phyloP scores from a whole-genome alignment of 1,139 yeast genomes.

The Kazachstania sp. region DNA sequence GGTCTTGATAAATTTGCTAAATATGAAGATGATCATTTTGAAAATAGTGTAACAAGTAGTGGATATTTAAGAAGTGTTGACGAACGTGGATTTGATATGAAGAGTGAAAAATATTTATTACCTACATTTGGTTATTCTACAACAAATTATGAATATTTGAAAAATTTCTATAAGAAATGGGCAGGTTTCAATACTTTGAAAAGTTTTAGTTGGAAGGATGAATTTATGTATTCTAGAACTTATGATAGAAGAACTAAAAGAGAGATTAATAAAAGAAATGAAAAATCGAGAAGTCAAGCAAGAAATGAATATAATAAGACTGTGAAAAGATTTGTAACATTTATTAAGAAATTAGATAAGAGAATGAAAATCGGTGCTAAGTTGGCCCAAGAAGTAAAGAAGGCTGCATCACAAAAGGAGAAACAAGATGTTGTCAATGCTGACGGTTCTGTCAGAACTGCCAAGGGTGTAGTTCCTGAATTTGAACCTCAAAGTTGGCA shows the following conservation, averaged over 20 bases:
- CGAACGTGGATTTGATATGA: conserved; percentile 28
- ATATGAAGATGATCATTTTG: conserved; percentile 45
- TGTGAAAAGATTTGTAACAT: conserved; percentile 60
- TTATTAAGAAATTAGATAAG: conserved; percentile 71
- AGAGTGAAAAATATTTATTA: conserved; percentile 41
- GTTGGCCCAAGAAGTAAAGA: conserved; percentile 45
- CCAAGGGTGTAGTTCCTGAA: neutral
- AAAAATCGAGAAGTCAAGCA: conserved; percentile 70
- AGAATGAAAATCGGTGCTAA: conserved; percentile 58
- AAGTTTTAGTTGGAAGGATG: conserved; percentile 79
- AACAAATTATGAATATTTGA: conserved; percentile 52
- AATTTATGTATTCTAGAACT: conserved; percentile 70
- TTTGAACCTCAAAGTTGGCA: conserved; percentile 83
- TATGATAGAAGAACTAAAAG: conserved; percentile 85
- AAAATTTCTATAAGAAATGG: conserved; percentile 73
- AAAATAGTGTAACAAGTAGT: conserved; percentile 22
- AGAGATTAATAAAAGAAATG: conserved; percentile 84
- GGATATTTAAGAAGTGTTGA: conserved; percentile 25
- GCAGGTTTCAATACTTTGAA: conserved; percentile 63
- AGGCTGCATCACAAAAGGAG: conserved; percentile 45
- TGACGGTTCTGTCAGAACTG: conserved; percentile 35
- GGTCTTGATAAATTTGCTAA: conserved; percentile 40
- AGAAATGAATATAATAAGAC: conserved; percentile 78
- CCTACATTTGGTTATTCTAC: conserved; percentile 69
- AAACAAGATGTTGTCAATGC: conserved; percentile 41